A percentile compares a stretch with the other conserved stretches of the same genome.
Evolutionary conservation across 345 rosid species (phyloP).

Genomic region (Acer yangbiense): DNA sequence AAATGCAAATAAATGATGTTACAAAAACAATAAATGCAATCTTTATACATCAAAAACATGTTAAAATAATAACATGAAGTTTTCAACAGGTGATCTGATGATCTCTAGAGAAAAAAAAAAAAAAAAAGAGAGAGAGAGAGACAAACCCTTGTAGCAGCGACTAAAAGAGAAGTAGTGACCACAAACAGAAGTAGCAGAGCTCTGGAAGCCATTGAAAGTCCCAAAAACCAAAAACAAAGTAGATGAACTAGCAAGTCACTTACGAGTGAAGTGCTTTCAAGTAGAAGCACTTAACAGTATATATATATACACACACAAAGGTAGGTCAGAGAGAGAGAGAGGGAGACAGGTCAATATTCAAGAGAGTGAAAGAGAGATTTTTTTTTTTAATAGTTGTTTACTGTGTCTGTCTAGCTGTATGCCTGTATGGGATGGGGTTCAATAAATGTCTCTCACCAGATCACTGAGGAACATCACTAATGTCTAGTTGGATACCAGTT

Average conservation of each 20-base stretch:
- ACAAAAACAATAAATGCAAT: too few relatives aligned
- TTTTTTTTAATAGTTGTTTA: background rate
- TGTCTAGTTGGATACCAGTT: background rate
- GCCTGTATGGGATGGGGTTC: background rate
- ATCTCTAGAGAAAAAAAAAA: background rate
- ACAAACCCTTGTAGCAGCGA: constrained; percentile 35
- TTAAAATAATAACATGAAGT: background rate
- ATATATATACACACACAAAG: background rate
- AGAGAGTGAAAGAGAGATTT: background rate
- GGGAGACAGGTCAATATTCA: background rate
- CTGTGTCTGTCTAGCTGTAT: background rate
- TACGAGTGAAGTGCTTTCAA: background rate
- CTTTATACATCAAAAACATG: too few relatives aligned
- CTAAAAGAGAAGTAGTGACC: constrained; percentile 27
- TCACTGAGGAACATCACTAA: constrained; percentile 15
- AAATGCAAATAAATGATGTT: background rate
- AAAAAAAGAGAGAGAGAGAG: background rate
- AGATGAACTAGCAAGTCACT: background rate
- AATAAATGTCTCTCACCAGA: constrained; percentile 14
- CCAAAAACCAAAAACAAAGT: background rate
- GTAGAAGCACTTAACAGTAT: background rate
- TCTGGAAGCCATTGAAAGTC: constrained; percentile 43
- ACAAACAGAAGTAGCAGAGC: constrained; percentile 28
- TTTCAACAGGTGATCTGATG: background rate
- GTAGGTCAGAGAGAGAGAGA: background rate